Evolutionary conservation across 148 eudicot genomes (phyloP).

Genomic region (Vaccinium macrocarpon): DNA sequence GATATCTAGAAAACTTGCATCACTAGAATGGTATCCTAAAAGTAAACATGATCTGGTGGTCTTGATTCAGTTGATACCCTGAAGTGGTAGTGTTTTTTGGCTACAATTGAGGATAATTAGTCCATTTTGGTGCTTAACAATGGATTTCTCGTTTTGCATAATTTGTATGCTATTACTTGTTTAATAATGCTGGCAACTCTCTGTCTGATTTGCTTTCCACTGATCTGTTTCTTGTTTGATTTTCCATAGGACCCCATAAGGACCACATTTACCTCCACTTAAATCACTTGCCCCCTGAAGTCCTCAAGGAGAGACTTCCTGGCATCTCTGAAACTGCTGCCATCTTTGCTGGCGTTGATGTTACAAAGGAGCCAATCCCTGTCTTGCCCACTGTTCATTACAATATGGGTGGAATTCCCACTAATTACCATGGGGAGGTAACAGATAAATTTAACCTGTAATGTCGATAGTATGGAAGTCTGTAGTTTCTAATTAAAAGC

Average conservation of each 20-base stretch:
- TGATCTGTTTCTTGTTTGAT: slow-evolving; percentile 12
- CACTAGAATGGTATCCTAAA: not conserved
- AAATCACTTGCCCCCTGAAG: slow-evolving; percentile 98
- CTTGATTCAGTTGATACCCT: not conserved
- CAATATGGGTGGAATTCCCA: slow-evolving; percentile 99
- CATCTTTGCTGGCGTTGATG: slow-evolving; percentile 98
- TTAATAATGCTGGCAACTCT: slow-evolving; percentile 1
- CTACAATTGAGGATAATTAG: not conserved
- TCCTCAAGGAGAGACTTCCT: slow-evolving; percentile 98
- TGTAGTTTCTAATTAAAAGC: not conserved
- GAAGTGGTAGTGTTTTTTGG: not conserved
- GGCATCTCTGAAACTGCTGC: slow-evolving; percentile 99
- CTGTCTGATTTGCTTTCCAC: slow-evolving; percentile 3
- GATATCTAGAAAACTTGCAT: not conserved
- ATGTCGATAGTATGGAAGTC: not conserved
- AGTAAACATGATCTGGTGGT: not conserved
- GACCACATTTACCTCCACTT: slow-evolving; percentile 97
- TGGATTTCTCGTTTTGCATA: not conserved
- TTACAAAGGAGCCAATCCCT: slow-evolving; percentile 97
- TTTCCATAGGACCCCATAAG: slow-evolving; percentile 74
- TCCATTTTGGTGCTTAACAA: not conserved
- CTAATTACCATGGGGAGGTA: slow-evolving; percentile 97
- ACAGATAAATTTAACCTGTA: slow-evolving; percentile 2
- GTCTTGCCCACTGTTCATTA: slow-evolving; percentile 98
- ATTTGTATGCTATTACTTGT: not conserved